Evolutionary conservation across 768 basidiomycete genomes (phyloP), one percentile per base, ranked within the genome.

Genomic region (Botryobasidium botryosum): DNA sequence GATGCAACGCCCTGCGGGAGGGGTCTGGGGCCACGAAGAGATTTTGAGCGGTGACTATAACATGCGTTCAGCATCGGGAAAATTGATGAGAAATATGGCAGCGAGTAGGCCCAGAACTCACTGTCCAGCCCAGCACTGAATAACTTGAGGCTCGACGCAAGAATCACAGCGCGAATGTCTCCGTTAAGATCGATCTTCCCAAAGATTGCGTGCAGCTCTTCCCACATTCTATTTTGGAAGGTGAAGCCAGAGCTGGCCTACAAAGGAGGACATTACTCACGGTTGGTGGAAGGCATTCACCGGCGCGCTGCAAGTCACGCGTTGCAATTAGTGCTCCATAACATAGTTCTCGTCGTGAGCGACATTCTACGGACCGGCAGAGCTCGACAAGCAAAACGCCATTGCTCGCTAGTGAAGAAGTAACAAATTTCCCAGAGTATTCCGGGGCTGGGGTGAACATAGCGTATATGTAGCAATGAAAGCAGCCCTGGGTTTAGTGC

Each of bases 61-160:
- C 8, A 39, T 13, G 23, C 8, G 37, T n/a, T n/a, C n/a, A n/a
- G 13, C 10, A 39, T 8, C 8, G 37, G 20, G 12, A 39, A 21
- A 13, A 39, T 10, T 8, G 10, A 39, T 39, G 37, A 39, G 23
- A 39, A 33, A 12, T 33, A 12, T 33, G 32, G 32, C 32, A 17
- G 23, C 12, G 25, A 24, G 29, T 7, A 8, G 40, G 23, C 10
- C 24, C 10, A 23, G 27, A 12, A 53, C 71, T 50, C 51, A 84
- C 87, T 56, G 57, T 92, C 88, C 5, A 92, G 59, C 0, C 90
- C 88, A 1, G 84, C 87, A 0, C 79, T 80, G 57, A 87, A 92
- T 3, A 74, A 59, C 57, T 80, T 42, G 2, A 79, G 55, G 2
- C 62, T 64, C 0, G 84, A 86, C 1, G 78, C 74, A 1, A 92